Base-by-base conservation (phyloP, 768 basidiomycete genomes). In the Cyclocybe aegerita region DNA sequence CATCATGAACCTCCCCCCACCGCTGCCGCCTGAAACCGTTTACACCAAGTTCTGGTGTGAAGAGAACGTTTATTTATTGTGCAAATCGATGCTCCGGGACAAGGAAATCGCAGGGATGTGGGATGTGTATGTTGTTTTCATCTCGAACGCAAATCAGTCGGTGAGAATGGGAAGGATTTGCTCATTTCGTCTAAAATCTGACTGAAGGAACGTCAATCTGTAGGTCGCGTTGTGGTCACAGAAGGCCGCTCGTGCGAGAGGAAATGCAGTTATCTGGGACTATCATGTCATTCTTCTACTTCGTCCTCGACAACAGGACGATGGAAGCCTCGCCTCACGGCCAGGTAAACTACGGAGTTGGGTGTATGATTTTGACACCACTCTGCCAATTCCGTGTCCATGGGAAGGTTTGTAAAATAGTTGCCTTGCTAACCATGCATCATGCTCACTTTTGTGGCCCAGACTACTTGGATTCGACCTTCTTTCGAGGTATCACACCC, bases 281-380 rank as follows among this genome's bases (percentile, higher is more conserved):
- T 89, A 90, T 65, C 87, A 89, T 59, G 86, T 85, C 56, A 65
- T 90, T 37, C 74, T 86, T 9, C 62, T 80, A 40, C 68, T 88
- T 30, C 74, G 72, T 37, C 66, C 71, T 50, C 71, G 54, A 41
- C 38, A 12, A 39, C 30, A 9, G 23, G 31, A 46, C 30, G 40
- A 34, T 32, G 16, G 39, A 41, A 49, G 32, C 43, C 30, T 30
- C 29, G 48, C 39, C 16, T 14, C 43, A 33, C 48, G 49, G n/a
- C 33, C 37, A 36, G 23, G 37, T n/a, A 40, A 30, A 47, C 49
- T 55, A 36, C 44, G 61, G 45, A 61, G 66, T 40, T 87, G 83
- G 85, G 75, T 86, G 31, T 90, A 88, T 66, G 87, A 90, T 67
- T 77, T 83, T 46, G 87, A 90, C 64, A 81, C 78, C 15, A 56